Conservation (phyloP, 164 flowering plant species). For the Annona cherimola region DNA sequence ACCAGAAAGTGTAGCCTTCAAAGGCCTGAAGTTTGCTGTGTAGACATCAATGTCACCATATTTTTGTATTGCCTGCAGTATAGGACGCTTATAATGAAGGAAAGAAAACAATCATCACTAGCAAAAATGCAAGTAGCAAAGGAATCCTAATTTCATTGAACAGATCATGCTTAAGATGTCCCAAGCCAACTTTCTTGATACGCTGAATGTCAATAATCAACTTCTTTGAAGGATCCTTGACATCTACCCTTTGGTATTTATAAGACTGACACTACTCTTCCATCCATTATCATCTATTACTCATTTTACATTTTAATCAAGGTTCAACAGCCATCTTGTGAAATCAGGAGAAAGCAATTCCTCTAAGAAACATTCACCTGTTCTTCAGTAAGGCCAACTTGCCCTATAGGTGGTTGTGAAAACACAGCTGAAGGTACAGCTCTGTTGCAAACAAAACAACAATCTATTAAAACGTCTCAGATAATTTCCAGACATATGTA, state of each 20-base stretch:
- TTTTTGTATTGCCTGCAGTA: slow-evolving; percentile 63
- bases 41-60: slow-evolving; percentile 82
- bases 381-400: slow-evolving; percentile 94
- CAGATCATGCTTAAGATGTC: neutral
- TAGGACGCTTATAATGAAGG: neutral
- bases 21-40: slow-evolving; percentile 82
- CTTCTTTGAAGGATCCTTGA: neutral
- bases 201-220: neutral
- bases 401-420: slow-evolving; percentile 95
- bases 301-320: neutral
- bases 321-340: neutral
- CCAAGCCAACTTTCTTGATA: neutral
- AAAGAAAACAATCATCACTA: neutral
- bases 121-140: slow-evolving; percentile 1
- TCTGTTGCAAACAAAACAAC: slow-evolving; percentile 27
- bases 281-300: neutral
- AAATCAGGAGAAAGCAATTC: neutral
- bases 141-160: neutral
- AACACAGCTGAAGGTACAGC: slow-evolving; percentile 91
- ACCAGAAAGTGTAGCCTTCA: slow-evolving; percentile 94
- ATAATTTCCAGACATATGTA: neutral
- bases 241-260: neutral
- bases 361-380: slow-evolving; percentile 41
- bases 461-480: neutral
- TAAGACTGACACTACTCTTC: neutral